Conservation (phyloP, 2,329 filamentous ascomycete species). For the Nemania sp. region DNA sequence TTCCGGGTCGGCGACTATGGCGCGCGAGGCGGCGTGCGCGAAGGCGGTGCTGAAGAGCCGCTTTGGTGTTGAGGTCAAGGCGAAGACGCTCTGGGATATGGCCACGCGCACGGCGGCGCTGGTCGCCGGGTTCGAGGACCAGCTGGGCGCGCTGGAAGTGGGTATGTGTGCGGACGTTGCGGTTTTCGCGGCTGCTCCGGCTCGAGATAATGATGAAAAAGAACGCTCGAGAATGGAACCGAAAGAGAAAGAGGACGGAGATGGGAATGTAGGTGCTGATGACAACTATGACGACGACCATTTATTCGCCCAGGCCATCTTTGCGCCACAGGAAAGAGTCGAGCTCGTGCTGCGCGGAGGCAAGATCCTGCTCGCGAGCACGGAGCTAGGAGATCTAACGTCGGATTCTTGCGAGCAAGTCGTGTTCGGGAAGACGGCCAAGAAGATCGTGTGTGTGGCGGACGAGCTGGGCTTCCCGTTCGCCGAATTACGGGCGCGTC, state of each 20-base stretch:
- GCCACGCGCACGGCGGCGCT: constrained; percentile 49
- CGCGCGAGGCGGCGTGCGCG: constrained; percentile 32
- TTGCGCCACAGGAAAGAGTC: constrained; percentile 27
- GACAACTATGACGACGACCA: neutral
- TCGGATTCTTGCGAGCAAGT: constrained; percentile 27
- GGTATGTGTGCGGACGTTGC: constrained; percentile 50
- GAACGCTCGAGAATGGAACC: no score
- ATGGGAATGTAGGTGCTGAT: no score
- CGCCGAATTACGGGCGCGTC: constrained; percentile 24
- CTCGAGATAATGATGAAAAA: neutral
- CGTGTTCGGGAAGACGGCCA: constrained; percentile 25
- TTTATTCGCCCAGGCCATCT: constrained; percentile 30
- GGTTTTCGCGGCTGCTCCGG: constrained; percentile 39
- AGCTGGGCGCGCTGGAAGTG: constrained; percentile 46
- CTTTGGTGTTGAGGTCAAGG: constrained; percentile 19
- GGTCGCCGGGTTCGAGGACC: constrained; percentile 44
- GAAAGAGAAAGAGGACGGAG: no score
- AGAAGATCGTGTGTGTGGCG: constrained; percentile 32
- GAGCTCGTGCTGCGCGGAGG: constrained; percentile 38
- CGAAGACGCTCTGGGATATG: constrained; percentile 40
- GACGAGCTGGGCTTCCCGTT: constrained; percentile 33
- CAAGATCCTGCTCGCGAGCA: constrained; percentile 28
- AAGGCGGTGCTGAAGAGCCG: constrained; percentile 17
- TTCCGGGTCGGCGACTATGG: constrained; percentile 37
- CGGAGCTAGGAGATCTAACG: constrained; percentile 16